These are phyloP conservation scores for Lentinula aciculospora DNA, from an alignment of 768 basidiomycete genomes.

Conservation along the genomic window DNA sequence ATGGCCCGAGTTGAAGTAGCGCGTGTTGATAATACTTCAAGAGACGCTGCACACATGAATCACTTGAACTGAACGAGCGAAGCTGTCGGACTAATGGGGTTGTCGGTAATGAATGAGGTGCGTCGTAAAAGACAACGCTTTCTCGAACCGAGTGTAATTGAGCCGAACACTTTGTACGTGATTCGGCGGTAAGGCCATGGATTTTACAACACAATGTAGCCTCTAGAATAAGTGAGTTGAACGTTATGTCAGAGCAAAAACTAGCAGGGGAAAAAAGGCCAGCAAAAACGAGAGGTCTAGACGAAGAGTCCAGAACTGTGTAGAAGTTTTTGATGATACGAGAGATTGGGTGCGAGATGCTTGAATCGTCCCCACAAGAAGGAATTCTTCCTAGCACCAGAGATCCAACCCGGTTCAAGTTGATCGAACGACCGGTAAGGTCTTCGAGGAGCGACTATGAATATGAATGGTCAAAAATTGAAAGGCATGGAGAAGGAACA, in stretches of 20 bases:
- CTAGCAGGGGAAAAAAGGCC: conserved; percentile 28
- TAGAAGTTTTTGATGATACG: background rate
- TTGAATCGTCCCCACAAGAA: background rate
- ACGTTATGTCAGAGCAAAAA: conserved; percentile 36
- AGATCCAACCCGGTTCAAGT: background rate
- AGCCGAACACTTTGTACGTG: conserved; percentile 24
- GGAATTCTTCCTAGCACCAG: background rate
- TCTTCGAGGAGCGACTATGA: background rate
- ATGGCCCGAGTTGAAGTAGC: conserved; percentile 54
- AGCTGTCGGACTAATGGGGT: conserved; percentile 43
- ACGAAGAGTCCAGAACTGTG: background rate
- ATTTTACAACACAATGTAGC: conserved; percentile 31
- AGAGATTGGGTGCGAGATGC: background rate
- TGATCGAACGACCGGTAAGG: background rate
- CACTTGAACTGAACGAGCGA: conserved; percentile 35
- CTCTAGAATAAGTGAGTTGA: conserved; percentile 33
- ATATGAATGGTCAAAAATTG: background rate
- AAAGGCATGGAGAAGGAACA: background rate
- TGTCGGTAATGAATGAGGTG: conserved; percentile 23
- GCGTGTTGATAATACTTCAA: conserved; percentile 43
- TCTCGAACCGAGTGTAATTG: conserved; percentile 40
- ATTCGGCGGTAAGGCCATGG: conserved; percentile 27
- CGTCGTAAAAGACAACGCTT: conserved; percentile 49
- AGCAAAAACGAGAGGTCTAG: conserved; percentile 13
- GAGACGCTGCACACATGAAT: conserved; percentile 26